Evolutionary conservation across 108 stramenopile species (phyloP).

Genomic region (Licmophora abbreviata): DNA sequence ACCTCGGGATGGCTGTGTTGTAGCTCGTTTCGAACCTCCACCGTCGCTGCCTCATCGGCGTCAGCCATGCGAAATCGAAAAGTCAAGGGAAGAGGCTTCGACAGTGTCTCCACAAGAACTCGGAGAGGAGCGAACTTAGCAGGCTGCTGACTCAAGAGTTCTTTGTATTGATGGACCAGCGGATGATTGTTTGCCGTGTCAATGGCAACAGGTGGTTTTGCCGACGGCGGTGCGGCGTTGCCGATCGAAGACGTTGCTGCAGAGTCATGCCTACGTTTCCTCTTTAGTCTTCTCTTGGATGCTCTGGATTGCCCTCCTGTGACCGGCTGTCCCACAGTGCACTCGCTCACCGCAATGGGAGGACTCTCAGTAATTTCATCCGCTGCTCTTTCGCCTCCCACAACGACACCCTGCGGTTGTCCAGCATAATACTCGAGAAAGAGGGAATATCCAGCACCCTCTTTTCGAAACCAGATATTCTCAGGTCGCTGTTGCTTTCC

Average conservation of each 20-base stretch:
- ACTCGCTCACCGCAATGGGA: too few relatives aligned
- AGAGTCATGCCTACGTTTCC: slow-evolving; percentile 16
- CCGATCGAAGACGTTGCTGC: too few relatives aligned
- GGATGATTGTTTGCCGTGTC: not conserved
- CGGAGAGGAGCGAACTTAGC: not conserved
- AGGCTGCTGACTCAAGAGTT: too few relatives aligned
- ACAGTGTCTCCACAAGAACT: slow-evolving; percentile 8
- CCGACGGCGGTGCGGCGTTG: not conserved
- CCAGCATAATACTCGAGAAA: slow-evolving; percentile 57
- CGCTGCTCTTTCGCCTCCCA: not conserved
- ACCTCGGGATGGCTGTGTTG: too few relatives aligned
- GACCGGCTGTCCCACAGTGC: not conserved
- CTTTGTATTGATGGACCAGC: not conserved
- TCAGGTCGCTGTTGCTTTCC: slow-evolving; percentile 6
- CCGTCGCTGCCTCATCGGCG: not conserved
- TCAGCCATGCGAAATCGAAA: slow-evolving; percentile 22
- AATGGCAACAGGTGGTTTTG: not conserved
- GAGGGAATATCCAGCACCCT: slow-evolving; percentile 47
- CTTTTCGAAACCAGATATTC: slow-evolving; percentile 55
- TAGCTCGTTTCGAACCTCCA: slow-evolving; percentile 7
- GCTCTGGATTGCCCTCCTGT: slow-evolving; percentile 53
- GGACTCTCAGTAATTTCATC: not conserved
- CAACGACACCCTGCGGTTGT: slow-evolving; percentile 47
- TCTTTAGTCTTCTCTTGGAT: slow-evolving; percentile 42
- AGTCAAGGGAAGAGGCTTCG: slow-evolving; percentile 23